phyloP scores from a whole-genome alignment of 139 green algal species.

The Asterochloris sp. region DNA sequence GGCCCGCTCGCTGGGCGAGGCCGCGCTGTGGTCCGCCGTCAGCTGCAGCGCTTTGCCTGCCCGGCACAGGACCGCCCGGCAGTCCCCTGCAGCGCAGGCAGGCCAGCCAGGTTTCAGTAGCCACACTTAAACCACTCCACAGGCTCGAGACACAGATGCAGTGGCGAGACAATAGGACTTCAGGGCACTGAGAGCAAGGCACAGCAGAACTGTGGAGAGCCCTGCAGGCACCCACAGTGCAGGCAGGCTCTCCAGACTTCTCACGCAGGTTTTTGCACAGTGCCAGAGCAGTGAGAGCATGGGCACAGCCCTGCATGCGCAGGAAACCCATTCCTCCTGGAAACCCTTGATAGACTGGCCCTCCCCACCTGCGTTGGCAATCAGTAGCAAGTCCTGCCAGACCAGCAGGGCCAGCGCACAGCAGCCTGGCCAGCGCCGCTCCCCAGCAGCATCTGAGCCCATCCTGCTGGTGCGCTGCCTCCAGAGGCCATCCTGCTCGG shows the following conservation, averaged over 20 bases:
- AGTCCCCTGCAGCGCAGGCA: slow-evolving; percentile 63
- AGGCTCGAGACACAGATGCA: too few relatives aligned
- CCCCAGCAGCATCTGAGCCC: slow-evolving; percentile 28
- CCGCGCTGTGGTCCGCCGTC: slow-evolving; percentile 80
- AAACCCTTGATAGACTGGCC: not conserved
- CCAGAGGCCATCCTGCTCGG: slow-evolving; percentile 36
- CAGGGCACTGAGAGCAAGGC: slow-evolving; percentile 22
- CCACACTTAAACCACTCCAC: too few relatives aligned
- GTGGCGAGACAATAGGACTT: too few relatives aligned
- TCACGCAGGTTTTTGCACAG: not conserved
- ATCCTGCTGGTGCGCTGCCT: slow-evolving; percentile 20
- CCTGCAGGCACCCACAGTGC: slow-evolving; percentile 73
- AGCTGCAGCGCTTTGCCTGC: slow-evolving; percentile 52
- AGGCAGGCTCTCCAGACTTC: not conserved
- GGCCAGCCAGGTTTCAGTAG: too few relatives aligned
- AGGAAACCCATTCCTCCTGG: too few relatives aligned
- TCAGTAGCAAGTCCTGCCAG: not conserved
- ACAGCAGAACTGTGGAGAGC: slow-evolving; percentile 82
- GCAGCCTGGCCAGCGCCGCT: slow-evolving; percentile 54
- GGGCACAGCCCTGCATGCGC: too few relatives aligned
- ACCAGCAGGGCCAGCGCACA: slow-evolving; percentile 73
- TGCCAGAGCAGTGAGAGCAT: too few relatives aligned
- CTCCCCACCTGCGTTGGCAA: slow-evolving; percentile 20
- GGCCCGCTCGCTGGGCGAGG: slow-evolving; percentile 59
- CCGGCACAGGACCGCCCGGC: slow-evolving; percentile 76